phyloP scores from a whole-genome alignment of 2,329 filamentous ascomycete species.

The Fusarium begoniae region DNA sequence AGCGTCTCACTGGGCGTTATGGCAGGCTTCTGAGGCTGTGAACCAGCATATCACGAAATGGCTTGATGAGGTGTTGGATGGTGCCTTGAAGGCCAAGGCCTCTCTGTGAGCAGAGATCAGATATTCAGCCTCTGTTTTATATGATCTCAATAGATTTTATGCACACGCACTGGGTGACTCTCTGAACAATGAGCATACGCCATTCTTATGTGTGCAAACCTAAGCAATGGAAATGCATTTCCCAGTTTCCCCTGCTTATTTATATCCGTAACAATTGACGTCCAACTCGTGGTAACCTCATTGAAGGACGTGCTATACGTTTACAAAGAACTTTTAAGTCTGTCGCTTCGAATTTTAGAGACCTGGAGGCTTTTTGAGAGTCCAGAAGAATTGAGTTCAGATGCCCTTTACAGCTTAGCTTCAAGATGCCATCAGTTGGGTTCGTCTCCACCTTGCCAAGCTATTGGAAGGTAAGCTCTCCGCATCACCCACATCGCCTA shows the following conservation, averaged over 20 bases:
- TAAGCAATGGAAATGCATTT: not conserved
- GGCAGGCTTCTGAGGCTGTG: slow-evolving; percentile 74
- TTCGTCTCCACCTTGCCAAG: slow-evolving; percentile 32
- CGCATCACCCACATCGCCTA: slow-evolving; percentile 32
- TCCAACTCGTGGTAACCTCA: not conserved
- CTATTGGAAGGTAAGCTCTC: slow-evolving; percentile 35
- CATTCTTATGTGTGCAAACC: not conserved
- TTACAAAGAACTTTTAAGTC: not conserved
- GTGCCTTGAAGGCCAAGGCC: slow-evolving; percentile 45
- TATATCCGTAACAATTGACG: not conserved
- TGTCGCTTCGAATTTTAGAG: not conserved
- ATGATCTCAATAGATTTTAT: not conserved
- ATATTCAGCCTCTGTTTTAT: not conserved
- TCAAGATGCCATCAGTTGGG: slow-evolving; percentile 17
- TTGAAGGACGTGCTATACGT: not conserved
- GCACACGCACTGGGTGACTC: not conserved
- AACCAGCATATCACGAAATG: slow-evolving; percentile 76
- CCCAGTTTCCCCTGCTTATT: not conserved
- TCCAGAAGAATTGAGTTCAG: not conserved
- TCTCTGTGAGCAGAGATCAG: slow-evolving; percentile 30
- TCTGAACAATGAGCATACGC: not conserved
- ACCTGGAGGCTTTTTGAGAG: not conserved
- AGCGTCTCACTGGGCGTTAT: slow-evolving; percentile 83
- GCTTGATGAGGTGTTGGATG: slow-evolving; percentile 59
- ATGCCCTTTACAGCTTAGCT: slow-evolving; percentile 28